Percentiles rank a stretch among this genome's conserved stretches.
Evolutionary conservation across 768 basidiomycete genomes (phyloP).

Genomic region (Goffeauzyma gilvescens): DNA sequence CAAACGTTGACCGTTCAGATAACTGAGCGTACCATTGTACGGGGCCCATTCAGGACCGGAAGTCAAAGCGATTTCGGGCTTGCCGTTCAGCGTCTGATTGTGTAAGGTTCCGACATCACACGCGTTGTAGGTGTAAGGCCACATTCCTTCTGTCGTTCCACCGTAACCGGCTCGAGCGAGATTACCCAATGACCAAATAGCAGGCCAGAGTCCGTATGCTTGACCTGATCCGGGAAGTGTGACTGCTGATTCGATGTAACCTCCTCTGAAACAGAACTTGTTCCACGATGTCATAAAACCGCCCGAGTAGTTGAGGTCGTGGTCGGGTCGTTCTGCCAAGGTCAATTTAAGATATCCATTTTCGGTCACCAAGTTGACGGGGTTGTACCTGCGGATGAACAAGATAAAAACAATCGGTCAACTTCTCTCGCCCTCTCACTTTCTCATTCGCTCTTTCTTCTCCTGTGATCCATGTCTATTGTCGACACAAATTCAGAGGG

Average conservation of each 20-base stretch:
- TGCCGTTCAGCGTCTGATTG: constrained; percentile 48
- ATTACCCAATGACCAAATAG: constrained; percentile 71
- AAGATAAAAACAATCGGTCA: too few species aligned
- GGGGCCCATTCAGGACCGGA: constrained; percentile 7
- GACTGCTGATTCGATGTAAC: constrained; percentile 49
- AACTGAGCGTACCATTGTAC: constrained; percentile 17
- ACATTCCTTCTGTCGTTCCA: constrained; percentile 66
- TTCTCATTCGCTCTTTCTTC: not conserved
- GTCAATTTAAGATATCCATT: constrained; percentile 65
- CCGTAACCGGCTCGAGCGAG: constrained; percentile 76
- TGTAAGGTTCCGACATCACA: constrained; percentile 77
- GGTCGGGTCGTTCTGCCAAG: constrained; percentile 46
- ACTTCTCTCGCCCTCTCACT: not conserved
- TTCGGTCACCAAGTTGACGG: constrained; percentile 52
- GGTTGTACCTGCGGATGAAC: constrained; percentile 37
- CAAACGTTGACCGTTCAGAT: constrained; percentile 64
- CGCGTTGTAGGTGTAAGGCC: constrained; percentile 65
- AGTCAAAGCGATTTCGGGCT: constrained; percentile 12
- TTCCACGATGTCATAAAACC: constrained; percentile 59
- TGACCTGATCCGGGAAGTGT: constrained; percentile 20
- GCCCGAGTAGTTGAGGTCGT: constrained; percentile 62
- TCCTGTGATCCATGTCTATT: too few species aligned
- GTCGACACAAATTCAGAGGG: not conserved
- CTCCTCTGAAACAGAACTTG: constrained; percentile 83
- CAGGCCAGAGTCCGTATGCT: constrained; percentile 69